These are phyloP conservation scores for Solanum clarkiae DNA, from an alignment of 257 asterid genomes.

Conservation along the genomic window DNA sequence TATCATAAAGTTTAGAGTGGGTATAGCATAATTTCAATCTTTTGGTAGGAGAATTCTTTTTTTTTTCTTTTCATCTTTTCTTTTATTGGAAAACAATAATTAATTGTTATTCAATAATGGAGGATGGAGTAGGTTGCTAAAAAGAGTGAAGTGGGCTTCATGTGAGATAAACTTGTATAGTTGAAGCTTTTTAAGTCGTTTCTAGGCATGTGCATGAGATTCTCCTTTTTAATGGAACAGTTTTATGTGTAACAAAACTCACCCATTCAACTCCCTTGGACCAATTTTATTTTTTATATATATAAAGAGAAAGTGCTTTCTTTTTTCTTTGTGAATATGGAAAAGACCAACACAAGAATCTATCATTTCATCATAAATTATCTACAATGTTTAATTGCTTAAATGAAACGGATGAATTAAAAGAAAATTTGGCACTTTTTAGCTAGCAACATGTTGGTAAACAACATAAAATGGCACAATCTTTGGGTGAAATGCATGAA, in stretches of 20 bases:
- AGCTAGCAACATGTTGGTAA: neutral
- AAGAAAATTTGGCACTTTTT: neutral
- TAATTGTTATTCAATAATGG: neutral
- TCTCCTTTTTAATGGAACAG: neutral
- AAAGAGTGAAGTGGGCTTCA: neutral
- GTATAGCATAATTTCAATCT: neutral
- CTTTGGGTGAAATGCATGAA: too few relatives aligned
- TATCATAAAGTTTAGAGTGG: neutral
- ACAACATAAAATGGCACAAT: neutral
- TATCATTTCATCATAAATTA: neutral
- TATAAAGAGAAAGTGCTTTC: neutral
- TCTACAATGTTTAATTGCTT: neutral
- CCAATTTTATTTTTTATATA: neutral
- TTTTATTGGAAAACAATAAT: neutral
- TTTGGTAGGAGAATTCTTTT: neutral
- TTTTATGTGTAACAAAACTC: neutral
- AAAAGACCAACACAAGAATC: neutral
- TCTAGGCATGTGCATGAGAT: neutral
- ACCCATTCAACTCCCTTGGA: neutral
- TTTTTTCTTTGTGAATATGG: neutral
- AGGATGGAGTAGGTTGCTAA: neutral
- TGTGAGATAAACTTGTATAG: neutral
- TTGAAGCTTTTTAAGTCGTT: neutral
- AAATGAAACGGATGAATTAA: neutral
- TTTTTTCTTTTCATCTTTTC: neutral